phyloP scores from a whole-genome alignment of 768 basidiomycete species.

The Pholiota microspora region DNA sequence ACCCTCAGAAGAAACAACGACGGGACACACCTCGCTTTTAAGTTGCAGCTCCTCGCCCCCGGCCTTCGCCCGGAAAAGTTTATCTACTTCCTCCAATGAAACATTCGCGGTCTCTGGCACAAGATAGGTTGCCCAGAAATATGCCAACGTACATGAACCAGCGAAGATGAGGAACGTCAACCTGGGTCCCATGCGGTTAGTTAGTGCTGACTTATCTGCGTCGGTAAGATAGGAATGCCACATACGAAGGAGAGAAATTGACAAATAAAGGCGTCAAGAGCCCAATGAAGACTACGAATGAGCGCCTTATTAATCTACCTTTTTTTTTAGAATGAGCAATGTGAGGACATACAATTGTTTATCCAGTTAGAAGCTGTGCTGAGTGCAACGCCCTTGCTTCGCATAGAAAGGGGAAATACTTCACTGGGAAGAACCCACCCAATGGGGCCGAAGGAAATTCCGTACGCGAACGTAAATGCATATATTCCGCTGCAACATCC shows the following conservation, averaged over 20 bases:
- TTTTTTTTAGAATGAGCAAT: background rate
- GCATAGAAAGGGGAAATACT: slow-evolving; percentile 75
- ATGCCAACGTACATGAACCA: slow-evolving; percentile 60
- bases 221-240: slow-evolving; percentile 14
- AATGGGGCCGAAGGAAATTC: slow-evolving; percentile 74
- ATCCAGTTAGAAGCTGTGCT: slow-evolving; percentile 86
- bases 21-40: slow-evolving; percentile 48
- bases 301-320: background rate
- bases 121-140: slow-evolving; percentile 65
- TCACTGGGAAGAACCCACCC: slow-evolving; percentile 85
- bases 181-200: slow-evolving; percentile 28
- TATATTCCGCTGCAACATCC: slow-evolving; percentile 53
- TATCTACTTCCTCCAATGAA: slow-evolving; percentile 75
- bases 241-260: slow-evolving; percentile 54
- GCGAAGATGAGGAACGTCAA: slow-evolving; percentile 70
- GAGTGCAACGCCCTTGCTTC: slow-evolving; percentile 80
- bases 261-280: slow-evolving; percentile 69
- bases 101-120: slow-evolving; percentile 81
- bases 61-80: slow-evolving; percentile 58
- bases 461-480: slow-evolving; percentile 74
- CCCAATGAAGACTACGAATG: slow-evolving; percentile 64
- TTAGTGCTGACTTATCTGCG: background rate
- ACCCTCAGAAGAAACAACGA: background rate
- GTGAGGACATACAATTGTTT: slow-evolving; percentile 71
- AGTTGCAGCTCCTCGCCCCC: slow-evolving; percentile 50